phyloP scores from a whole-genome alignment of 2,329 filamentous ascomycete genomes.

The Penicillium corylophilum region DNA sequence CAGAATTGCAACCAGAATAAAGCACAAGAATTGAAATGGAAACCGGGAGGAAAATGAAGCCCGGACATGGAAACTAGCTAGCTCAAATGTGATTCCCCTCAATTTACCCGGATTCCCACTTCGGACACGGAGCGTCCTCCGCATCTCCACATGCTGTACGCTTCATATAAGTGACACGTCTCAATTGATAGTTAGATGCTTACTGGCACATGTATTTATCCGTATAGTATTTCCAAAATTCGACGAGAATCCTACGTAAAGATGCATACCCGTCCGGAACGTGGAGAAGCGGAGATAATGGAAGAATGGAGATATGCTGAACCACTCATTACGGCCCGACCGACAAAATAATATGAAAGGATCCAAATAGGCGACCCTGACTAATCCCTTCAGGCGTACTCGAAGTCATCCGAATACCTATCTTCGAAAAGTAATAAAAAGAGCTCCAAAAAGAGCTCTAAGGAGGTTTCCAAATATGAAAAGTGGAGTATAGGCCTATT shows the following conservation, averaged over 20 bases:
- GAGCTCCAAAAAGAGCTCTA: too few species aligned
- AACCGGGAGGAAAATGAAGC: background rate
- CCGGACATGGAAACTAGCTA: background rate
- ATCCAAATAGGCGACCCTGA: too few species aligned
- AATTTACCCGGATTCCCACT: constrained; percentile 2
- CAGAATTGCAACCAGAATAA: background rate
- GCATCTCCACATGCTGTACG: constrained; percentile 4
- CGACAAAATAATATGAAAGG: too few species aligned
- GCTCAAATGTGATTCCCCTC: background rate
- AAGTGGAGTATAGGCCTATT: too few species aligned
- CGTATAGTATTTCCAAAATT: background rate
- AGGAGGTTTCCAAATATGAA: too few species aligned
- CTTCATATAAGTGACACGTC: background rate
- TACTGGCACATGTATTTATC: background rate
- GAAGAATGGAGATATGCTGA: too few species aligned
- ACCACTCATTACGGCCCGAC: too few species aligned
- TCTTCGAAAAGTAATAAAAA: too few species aligned
- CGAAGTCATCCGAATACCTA: too few species aligned
- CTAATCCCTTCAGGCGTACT: too few species aligned
- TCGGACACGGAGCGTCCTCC: constrained; percentile 18
- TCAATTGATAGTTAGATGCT: background rate
- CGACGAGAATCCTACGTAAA: background rate
- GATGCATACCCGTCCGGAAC: background rate
- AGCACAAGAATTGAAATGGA: too few species aligned
- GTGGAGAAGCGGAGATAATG: too few species aligned